A percentile compares a stretch with the other conserved stretches of the same genome.
phyloP scores from a whole-genome alignment of 768 basidiomycete genomes.

The Leccinum disarticulatum region DNA sequence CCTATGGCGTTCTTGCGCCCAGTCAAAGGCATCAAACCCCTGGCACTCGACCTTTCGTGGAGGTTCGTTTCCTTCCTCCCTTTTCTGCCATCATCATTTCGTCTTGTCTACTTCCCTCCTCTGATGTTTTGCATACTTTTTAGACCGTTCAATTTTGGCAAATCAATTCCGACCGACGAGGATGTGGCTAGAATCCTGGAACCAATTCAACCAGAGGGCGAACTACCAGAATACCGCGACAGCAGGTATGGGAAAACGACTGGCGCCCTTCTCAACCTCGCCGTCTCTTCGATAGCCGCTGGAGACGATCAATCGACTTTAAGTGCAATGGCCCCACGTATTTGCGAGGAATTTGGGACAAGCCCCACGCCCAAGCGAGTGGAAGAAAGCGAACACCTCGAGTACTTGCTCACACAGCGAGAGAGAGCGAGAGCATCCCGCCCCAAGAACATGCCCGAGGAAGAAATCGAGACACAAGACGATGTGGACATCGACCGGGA shows the following conservation, averaged over 20 bases:
- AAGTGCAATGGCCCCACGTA: conserved; percentile 12
- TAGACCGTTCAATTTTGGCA: conserved; percentile 50
- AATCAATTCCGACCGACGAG: conserved; percentile 32
- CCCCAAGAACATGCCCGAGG: neutral
- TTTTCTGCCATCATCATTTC: neutral
- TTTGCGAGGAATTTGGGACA: conserved; percentile 26
- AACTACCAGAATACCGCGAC: conserved; percentile 16
- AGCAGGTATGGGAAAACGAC: conserved; percentile 8
- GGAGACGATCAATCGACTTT: conserved; percentile 6
- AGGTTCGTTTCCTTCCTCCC: conserved; percentile 41
- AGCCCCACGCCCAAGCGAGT: conserved; percentile 24
- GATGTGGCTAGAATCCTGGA: conserved; percentile 25
- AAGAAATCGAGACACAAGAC: conserved; percentile 1
- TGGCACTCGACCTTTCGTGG: conserved; percentile 67
- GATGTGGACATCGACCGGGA: neutral
- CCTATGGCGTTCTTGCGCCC: conserved; percentile 42
- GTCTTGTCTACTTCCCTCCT: neutral
- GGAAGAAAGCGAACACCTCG: conserved; percentile 13
- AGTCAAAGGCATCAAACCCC: conserved; percentile 56
- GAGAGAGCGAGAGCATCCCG: conserved; percentile 23
- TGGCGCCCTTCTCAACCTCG: conserved; percentile 15
- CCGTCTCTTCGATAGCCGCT: conserved; percentile 7
- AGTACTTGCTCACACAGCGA: conserved; percentile 26
- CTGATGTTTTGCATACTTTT: conserved; percentile 6
- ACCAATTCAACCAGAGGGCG: conserved; percentile 14